Percentiles rank a stretch among this genome's conserved stretches.
Evolutionary conservation across 2,329 filamentous ascomycete genomes (phyloP).

Genomic region (Aspergillus texensis): DNA sequence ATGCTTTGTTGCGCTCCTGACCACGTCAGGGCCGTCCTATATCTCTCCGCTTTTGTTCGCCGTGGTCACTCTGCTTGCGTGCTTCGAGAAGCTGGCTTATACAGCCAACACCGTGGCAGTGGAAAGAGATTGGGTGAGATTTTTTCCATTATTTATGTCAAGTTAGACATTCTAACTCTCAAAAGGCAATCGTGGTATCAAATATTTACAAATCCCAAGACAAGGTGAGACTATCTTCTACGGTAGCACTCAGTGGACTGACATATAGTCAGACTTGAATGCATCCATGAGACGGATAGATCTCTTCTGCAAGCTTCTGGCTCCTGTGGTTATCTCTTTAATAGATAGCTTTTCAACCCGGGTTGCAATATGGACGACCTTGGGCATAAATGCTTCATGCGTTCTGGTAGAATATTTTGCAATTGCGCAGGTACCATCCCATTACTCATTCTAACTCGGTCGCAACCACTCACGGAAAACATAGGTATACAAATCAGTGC

Average conservation of each 20-base stretch:
- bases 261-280: slow-evolving; percentile 45
- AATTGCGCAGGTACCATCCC: slow-evolving; percentile 36
- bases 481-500: slow-evolving; percentile 25
- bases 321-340: slow-evolving; percentile 55
- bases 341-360: slow-evolving; percentile 48
- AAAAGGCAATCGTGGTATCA: slow-evolving; percentile 35
- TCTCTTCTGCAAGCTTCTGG: slow-evolving; percentile 59
- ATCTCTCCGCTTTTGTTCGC: slow-evolving; percentile 32
- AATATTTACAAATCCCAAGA: slow-evolving; percentile 41
- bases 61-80: slow-evolving; percentile 58
- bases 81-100: slow-evolving; percentile 68
- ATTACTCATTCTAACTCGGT: not conserved
- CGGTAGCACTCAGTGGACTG: slow-evolving; percentile 15
- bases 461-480: not conserved
- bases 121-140: slow-evolving; percentile 67
- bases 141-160: not conserved
- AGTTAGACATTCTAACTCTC: not conserved
- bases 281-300: slow-evolving; percentile 61
- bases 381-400: slow-evolving; percentile 47
- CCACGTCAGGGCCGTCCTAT: slow-evolving; percentile 1
- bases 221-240: slow-evolving; percentile 39
- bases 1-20: slow-evolving; percentile 46
- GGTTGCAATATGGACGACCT: slow-evolving; percentile 51
- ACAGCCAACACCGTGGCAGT: slow-evolving; percentile 69
- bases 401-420: slow-evolving; percentile 45